Evolutionary conservation across 495 filamentous ascomycete genomes (phyloP).

Genomic region (Saxophila tyrrhenica): DNA sequence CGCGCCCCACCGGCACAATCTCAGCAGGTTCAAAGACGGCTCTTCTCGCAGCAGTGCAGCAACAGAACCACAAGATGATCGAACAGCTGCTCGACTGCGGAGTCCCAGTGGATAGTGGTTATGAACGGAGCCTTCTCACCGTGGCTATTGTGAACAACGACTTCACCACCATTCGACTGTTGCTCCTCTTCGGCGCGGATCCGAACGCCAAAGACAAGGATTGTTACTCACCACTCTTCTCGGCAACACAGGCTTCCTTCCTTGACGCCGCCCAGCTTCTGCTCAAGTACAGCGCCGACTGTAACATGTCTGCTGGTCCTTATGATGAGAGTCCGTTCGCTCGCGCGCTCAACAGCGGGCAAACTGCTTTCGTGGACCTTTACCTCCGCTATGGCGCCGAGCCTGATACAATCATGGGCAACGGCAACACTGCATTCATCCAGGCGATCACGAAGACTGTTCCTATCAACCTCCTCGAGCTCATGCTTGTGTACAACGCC

Average conservation of each 20-base stretch:
- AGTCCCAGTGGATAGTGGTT: constrained; percentile 34
- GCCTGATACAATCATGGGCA: constrained; percentile 30
- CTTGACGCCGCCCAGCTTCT: constrained; percentile 36
- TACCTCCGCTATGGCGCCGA: constrained; percentile 41
- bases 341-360: constrained; percentile 28
- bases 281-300: constrained; percentile 41
- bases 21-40: constrained; percentile 25
- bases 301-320: constrained; percentile 33
- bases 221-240: constrained; percentile 33
- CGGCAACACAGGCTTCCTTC: constrained; percentile 35
- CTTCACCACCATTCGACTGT: constrained; percentile 35
- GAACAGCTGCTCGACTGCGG: constrained; percentile 44
- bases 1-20: constrained; percentile 16
- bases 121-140: constrained; percentile 25
- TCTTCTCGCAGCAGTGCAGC: constrained; percentile 32
- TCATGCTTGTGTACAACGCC: constrained; percentile 38
- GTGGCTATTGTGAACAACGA: constrained; percentile 37
- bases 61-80: constrained; percentile 35
- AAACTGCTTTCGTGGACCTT: constrained; percentile 34
- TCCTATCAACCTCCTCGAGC: constrained; percentile 33
- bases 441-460: constrained; percentile 37
- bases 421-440: constrained; percentile 38
- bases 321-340: constrained; percentile 35
- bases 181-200: constrained; percentile 40
- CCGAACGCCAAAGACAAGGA: constrained; percentile 34